Evolutionary conservation across 495 filamentous ascomycete species (phyloP), one percentile per base, ranked within the genome.

Genomic region (Neurospora sp.): DNA sequence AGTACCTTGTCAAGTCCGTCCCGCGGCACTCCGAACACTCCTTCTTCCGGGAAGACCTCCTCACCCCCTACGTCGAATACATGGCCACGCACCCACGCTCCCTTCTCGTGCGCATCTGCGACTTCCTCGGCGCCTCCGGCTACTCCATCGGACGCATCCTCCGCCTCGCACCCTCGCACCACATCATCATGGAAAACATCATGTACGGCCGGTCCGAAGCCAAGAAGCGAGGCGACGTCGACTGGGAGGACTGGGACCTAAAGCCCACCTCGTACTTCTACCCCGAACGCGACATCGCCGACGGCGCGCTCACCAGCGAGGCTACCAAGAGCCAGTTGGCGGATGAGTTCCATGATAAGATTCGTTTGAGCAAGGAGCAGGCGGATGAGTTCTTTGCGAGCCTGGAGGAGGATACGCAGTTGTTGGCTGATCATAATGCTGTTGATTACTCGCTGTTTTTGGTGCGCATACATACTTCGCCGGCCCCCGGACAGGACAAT

Each of bases 111-210:
- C 89, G 88, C 74, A 92, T 92, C 73, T 91, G 88, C 69, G 88
- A 92, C 76, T 87, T 91, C 48, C 82, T 92, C 8, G 83, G 87
- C 37, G 82, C 85, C 0, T 84, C 87, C 0, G 84, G 84, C 14
- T 37, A 75, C 9, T 86, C 88, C 1, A 70, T 93, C 5, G 90
- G 90, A 0, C 83, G 83, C 16, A 59, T 88, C 0, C 73, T 90
- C 6, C 82, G 87, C 1, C 80, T 83, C 5, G 85, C 87, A 0
- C 90, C 90, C 0, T 86, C 87, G 0, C 89, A 91, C 74, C 89
- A 92, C 77, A 88, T 93, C 74, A 83, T 92, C 74, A 93, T 92
- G 90, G 90, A 92, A 68, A 92, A 92, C 77, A 82, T 90, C 69
- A 81, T 92, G 53, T 87, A 87, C 76, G 90, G 89, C 4, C 79